A percentile compares a stretch with the other conserved stretches of the same genome.
Conservation (phyloP, 768 basidiomycete genomes). For the Grammothele lineata region DNA sequence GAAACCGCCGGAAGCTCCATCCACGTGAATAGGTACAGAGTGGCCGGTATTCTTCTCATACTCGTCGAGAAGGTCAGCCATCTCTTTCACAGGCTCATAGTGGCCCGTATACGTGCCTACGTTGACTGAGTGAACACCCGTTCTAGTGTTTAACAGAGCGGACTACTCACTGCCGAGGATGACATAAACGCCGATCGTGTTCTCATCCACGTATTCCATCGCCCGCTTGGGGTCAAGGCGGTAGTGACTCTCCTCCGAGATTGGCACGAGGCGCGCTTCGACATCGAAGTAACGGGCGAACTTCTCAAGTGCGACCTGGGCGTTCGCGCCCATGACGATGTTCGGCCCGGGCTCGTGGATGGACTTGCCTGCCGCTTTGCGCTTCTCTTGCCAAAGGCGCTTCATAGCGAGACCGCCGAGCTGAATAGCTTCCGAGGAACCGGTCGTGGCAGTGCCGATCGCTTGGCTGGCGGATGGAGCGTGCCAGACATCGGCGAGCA, state of each 20-base stretch:
- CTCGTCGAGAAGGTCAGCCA: constrained; percentile 66
- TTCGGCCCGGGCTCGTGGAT: constrained; percentile 65
- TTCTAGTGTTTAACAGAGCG: neutral
- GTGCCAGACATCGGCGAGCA: constrained; percentile 67
- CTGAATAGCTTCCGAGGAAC: constrained; percentile 68
- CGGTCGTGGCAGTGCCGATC: constrained; percentile 68
- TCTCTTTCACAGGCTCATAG: constrained; percentile 80
- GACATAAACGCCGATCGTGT: constrained; percentile 66
- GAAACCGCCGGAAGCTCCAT: constrained; percentile 60
- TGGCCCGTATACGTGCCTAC: constrained; percentile 46
- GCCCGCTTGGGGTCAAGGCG: constrained; percentile 68
- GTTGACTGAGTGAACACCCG: neutral
- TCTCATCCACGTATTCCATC: constrained; percentile 65
- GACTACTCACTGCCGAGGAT: constrained; percentile 44
- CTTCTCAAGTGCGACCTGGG: constrained; percentile 68
- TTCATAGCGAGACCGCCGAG: constrained; percentile 73
- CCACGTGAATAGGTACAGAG: constrained; percentile 40
- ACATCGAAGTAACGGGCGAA: constrained; percentile 68
- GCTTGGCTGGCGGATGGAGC: constrained; percentile 51
- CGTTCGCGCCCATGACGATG: constrained; percentile 64
- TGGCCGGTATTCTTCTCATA: constrained; percentile 46
- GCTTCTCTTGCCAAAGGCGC: constrained; percentile 63
- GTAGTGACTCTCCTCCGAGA: constrained; percentile 66
- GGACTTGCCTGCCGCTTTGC: constrained; percentile 60
- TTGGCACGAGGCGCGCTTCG: constrained; percentile 59